Evolutionary conservation across 202 grass and related monocot genomes (phyloP), one percentile per base, ranked within the genome.

Genomic region (Panicum virgatum): DNA sequence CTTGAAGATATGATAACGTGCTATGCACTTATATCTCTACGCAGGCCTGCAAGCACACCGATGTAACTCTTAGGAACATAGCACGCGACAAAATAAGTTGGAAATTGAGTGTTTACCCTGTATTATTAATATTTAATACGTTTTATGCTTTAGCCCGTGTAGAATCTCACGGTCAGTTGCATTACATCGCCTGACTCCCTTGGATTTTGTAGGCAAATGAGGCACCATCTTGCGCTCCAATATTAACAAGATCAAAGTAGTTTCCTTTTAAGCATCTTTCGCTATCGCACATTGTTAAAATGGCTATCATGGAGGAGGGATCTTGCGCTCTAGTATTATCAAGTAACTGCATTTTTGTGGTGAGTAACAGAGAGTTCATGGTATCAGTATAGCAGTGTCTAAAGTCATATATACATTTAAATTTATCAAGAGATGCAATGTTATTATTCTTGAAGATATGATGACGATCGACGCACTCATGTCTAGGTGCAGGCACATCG

Each of bases 1-100:
- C 77, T 71, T 81, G 0, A 5, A 73, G 86, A 73, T 88, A 50
- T 3, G 32, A 51, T 74, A 30, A 84, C 11, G 13, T 15, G 3
- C 16, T 11, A 0, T 7, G 9, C 9, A 40, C 18, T 19, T 23
- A 43, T 47, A 15, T 34, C 62, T 34, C 69, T 13, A 37, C 12
- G 5, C 19, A 37, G 10, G 22, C 1, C 27, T 30, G 3, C 19
- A 14, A 12, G 14, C 3, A 29, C 16, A 9, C 0, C 7, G 1
- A 44, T 77, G 77, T 14, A 72, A 65, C 72, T 14, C n/a, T 37
- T 19, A 7, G 9, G 3, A 61, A 20, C 2, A 12, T 36, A 27
- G 9, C n/a, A 59, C 1, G 5, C 1, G 7, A 47, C 67, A 67
- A 50, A 56, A 46, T 14, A 22, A 2, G 23, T 26, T 11, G 13